Base-by-base conservation (phyloP, 345 rosid genomes). In the Psidium friedrichsthalianum region DNA sequence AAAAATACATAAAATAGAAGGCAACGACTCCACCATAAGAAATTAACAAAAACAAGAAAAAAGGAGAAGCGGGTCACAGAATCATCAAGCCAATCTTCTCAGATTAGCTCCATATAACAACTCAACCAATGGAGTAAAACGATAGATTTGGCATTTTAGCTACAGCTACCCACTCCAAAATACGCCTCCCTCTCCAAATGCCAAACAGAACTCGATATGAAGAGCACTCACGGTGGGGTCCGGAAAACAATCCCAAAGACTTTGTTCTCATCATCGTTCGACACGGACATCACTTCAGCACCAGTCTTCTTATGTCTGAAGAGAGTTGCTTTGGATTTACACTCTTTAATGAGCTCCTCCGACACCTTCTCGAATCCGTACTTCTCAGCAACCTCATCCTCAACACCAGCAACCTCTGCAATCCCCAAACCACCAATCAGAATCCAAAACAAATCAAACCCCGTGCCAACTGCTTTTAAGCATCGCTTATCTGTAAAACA, bases 231-330 rank as follows among this genome's bases (percentile, higher is more conserved):
- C 95, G 99, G 98, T 3, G 99, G 99, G 42, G 99, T 97, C 64
- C 99, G 95, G 74, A 95, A 87, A 85, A 95, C 94, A 89, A 95
- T 89, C 80, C 98, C 98, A 6, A 94, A 95, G 85, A 94, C 98
- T 91, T 95, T 95, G 88, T 95, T 95, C 93, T 95, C 97, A 59
- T 95, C 98, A 24, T 93, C 93, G 44, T 97, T 97, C 11, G 98
- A 93, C 81, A 97, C 98, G 54, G 98, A 96, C 96, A 95, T 95
- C 74, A 97, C 92, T 89, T 97, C 96, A 13, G 97, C 93, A 40
- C 99, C 99, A 5, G 98, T 95, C 90, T 94, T 96, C 92, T 94
- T 97, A 89, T 97, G 99, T 85, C 89, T 95, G 88, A 94, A 95
- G 25, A 97, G 95, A 80, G 91, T 90, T 59, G 94, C 97, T 84